phyloP scores from a whole-genome alignment of 2,329 filamentous ascomycete species.

The Hysterium pulicare region DNA sequence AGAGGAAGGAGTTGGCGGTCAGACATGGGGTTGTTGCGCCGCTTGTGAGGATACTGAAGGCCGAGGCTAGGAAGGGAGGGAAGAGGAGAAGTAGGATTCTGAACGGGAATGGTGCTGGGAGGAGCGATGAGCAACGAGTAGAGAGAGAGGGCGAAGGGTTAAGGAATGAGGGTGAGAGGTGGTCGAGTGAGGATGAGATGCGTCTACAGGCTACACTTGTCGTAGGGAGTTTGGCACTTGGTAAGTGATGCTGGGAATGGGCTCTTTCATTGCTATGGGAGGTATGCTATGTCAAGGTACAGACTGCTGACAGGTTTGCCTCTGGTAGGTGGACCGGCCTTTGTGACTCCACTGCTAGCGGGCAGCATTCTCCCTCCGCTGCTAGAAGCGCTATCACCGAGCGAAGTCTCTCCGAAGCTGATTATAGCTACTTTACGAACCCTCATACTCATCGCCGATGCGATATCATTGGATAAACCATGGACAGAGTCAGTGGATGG shows the following conservation, averaged over 20 bases:
- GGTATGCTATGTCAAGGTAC: conserved; percentile 4
- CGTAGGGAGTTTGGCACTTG: conserved; percentile 79
- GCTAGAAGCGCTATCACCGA: conserved; percentile 65
- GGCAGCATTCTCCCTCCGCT: conserved; percentile 67
- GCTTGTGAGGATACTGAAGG: conserved; percentile 53
- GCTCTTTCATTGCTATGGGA: too few species aligned
- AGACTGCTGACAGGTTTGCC: background rate
- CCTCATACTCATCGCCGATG: conserved; percentile 67
- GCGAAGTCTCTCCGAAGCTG: conserved; percentile 61
- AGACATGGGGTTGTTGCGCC: conserved; percentile 64
- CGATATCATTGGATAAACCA: conserved; percentile 55
- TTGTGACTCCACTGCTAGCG: conserved; percentile 70
- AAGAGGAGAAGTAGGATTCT: conserved; percentile 46
- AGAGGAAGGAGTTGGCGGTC: conserved; percentile 80
- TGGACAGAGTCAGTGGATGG: conserved; percentile 49
- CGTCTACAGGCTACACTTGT: conserved; percentile 79
- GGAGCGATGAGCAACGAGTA: conserved; percentile 24
- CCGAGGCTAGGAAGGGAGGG: conserved; percentile 42
- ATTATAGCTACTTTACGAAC: conserved; percentile 71
- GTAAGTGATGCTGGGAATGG: conserved; percentile 46
- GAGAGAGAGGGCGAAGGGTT: conserved; percentile 18
- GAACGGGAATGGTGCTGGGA: conserved; percentile 33
- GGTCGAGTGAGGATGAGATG: conserved; percentile 63
- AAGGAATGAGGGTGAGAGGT: conserved; percentile 27
- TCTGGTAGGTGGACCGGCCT: conserved; percentile 70